Conservation (phyloP, 176 grass and related monocot genomes). For the Zea luxurians region DNA sequence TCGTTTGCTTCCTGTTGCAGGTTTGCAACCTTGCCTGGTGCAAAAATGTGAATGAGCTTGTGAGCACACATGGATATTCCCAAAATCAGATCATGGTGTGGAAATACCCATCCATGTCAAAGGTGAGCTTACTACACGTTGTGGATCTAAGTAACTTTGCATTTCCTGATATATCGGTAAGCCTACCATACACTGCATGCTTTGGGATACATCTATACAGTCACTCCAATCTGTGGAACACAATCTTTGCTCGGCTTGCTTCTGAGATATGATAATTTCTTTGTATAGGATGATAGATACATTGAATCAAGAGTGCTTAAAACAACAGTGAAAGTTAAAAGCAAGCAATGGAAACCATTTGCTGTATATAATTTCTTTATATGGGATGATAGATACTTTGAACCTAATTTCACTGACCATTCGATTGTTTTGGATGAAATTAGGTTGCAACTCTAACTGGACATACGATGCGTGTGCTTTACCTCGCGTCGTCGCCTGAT, state of each 20-base stretch:
- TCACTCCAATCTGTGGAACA: neutral
- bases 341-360: neutral
- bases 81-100: constrained; percentile 99
- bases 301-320: constrained; percentile 6
- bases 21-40: constrained; percentile 98
- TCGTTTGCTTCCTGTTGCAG: constrained; percentile 38
- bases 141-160: neutral
- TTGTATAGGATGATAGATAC: neutral
- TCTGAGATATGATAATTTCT: neutral
- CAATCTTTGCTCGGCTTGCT: neutral
- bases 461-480: constrained; percentile 88
- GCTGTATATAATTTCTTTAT: too few relatives aligned
- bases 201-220: neutral
- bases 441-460: constrained; percentile 88
- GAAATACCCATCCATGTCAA: constrained; percentile 95
- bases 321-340: neutral
- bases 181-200: neutral
- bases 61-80: constrained; percentile 97
- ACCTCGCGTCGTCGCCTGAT: constrained; percentile 88
- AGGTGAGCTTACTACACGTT: constrained; percentile 50
- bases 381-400: too few relatives aligned
- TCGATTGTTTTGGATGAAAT: constrained; percentile 5
- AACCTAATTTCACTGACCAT: neutral
- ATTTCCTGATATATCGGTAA: neutral
- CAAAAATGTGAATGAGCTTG: constrained; percentile 92